Conservation (phyloP, 2,329 filamentous ascomycete species). For the Aspergillus tamarii region DNA sequence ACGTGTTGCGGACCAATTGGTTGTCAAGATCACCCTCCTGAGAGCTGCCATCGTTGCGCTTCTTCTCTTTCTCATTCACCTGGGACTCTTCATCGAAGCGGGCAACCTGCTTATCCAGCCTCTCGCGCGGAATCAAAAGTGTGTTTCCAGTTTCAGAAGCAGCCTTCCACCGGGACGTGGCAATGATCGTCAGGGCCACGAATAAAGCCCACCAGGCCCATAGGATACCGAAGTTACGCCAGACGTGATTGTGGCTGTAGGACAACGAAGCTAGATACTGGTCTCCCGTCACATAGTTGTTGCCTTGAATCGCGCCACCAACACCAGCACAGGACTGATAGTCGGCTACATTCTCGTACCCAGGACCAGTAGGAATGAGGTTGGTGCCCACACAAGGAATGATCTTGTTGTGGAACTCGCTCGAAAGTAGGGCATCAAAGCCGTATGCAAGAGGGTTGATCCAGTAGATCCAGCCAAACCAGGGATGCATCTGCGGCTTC, state of each 20-base stretch:
- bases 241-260: constrained; percentile 56
- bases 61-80: constrained; percentile 29
- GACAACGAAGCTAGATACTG: constrained; percentile 60
- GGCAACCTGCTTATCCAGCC: constrained; percentile 43
- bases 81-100: constrained; percentile 56
- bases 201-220: constrained; percentile 67
- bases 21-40: constrained; percentile 34
- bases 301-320: constrained; percentile 56
- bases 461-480: constrained; percentile 54
- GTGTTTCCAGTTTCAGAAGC: constrained; percentile 57
- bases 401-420: constrained; percentile 36
- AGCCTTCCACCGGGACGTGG: constrained; percentile 61
- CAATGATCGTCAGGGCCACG: constrained; percentile 60
- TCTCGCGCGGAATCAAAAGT: constrained; percentile 66
- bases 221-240: constrained; percentile 65
- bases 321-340: constrained; percentile 52
- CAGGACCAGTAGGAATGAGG: constrained; percentile 35
- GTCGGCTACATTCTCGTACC: constrained; percentile 25
- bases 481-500: constrained; percentile 55
- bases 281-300: constrained; percentile 58
- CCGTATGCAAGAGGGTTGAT: constrained; percentile 44
- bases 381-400: constrained; percentile 39
- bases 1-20: constrained; percentile 63
- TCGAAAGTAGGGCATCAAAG: constrained; percentile 42
- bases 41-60: constrained; percentile 20